Evolutionary conservation across 192 early-diverging fungal genomes (phyloP), one percentile per base, ranked within the genome.

Genomic region (Geranomyces michiganensis): DNA sequence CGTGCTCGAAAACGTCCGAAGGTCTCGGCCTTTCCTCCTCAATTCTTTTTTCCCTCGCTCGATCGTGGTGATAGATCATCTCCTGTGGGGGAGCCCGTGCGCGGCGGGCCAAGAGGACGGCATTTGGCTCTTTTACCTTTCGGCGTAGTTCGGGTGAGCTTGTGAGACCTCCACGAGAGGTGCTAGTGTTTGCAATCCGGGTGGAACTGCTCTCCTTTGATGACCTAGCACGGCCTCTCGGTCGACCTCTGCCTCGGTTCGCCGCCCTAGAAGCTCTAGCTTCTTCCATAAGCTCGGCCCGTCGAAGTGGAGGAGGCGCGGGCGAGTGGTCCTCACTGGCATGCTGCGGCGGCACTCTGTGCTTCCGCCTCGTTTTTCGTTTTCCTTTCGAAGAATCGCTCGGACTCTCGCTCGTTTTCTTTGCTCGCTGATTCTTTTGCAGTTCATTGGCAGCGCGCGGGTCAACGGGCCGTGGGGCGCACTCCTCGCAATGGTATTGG

Each of bases 401-500:
- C 7, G 51, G 15, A 15, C 51, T 53, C 51, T 53, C 24, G 24
- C 24, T 53, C 24, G 4, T 53, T 29, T 60, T 32, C 58, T 60
- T 19, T 33, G 2, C 58, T 9, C 58, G 58, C 17, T 31, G 31
- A 19, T 26, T 32, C 17, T 33, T 27, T 17, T 60, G 58, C 31
- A 60, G 58, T 29, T 60, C 21, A 29, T 60, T 60, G n/a, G 26
- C 58, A 29, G 31, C 24, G 58, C 31, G 29, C 6, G 45, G 30
- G 67, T 93, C 86, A 15, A 89, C 72, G 26, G 82, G 77, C 8
- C 89, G 83, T 8, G 95, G 92, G 31, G 87, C 81, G 76, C 97
- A 98, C 60, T 78, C 64, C 56, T 97, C 94, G 71, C 96, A 99
- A 6, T 91, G 79, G 66, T 94, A 96, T 43, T 87, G 73, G 65